Evolutionary conservation across 2,329 filamentous ascomycete genomes (phyloP), one percentile per base, ranked within the genome.

Genomic region (Pestalotiopsis sp.): DNA sequence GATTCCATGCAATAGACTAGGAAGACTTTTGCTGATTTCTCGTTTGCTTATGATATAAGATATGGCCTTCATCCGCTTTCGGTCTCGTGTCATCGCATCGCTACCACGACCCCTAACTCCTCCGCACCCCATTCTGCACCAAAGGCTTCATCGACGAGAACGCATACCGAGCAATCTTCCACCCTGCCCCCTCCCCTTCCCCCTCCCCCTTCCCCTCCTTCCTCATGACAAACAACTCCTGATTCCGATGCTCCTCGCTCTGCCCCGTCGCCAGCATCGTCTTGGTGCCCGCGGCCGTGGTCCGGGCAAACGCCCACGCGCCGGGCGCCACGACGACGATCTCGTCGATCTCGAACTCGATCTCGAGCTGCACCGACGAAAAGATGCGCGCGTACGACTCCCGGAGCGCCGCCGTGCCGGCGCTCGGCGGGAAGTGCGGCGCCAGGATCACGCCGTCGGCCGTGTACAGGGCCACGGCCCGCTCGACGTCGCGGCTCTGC

Each of bases 111-210:
- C n/a, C n/a, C n/a, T n/a, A n/a, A 23, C 61, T 64, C 25, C 61
- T 64, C 61, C 61, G 14, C 20, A 64, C 39, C 23, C 61, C 61
- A 49, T 64, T 45, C 25, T 64, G 61, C 20, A 64, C 36, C 39
- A 64, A 25, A 17, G 64, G 52, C 36, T 66, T 66, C 64, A 66
- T 66, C 9, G 25, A 60, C 6, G 64, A 66, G 31, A 66, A 66
- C 3, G 64, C 52, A 45, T 66, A 60, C 27, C 64, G 2, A 11
- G 64, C 64, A 66, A 66, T 66, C 56, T 66, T 66, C 64, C 64
- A 66, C 20, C n/a, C 20, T 1, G 12, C 31, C 7, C 45, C 27
- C 1, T 27, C 27, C 4, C 25, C 25, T 56, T 36, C 36, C 64
- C 56, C 20, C 20, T 3, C 31, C 7, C 45, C 27, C 1, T 27